Percentiles rank a stretch among this genome's conserved stretches.
phyloP scores from a whole-genome alignment of 768 basidiomycete species.

The Pleurotus ostreatus region DNA sequence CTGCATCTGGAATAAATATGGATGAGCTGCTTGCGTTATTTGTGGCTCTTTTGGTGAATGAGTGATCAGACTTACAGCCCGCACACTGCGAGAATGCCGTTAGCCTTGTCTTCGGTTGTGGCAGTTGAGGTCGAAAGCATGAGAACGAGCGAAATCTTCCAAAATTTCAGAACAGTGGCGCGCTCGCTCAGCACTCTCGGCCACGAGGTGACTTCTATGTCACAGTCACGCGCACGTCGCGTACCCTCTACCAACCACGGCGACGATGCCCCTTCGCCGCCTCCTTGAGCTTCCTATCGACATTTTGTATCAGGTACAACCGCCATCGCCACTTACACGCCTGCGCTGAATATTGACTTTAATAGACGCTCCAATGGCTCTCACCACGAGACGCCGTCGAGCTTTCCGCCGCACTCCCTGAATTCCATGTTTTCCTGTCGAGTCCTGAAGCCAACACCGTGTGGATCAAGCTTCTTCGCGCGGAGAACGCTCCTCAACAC shows the following conservation, averaged over 20 bases:
- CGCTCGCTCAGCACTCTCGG: too few species aligned
- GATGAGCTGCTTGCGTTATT: too few species aligned
- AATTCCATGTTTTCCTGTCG: background rate
- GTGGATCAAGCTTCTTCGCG: constrained; percentile 19
- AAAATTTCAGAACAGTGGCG: background rate
- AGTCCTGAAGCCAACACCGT: constrained; percentile 13
- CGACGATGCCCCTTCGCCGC: too few species aligned
- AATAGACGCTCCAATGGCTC: background rate
- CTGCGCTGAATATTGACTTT: background rate
- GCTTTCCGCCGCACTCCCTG: background rate
- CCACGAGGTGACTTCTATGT: too few species aligned
- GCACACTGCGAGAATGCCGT: too few species aligned
- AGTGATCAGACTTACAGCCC: too few species aligned
- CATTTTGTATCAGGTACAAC: background rate
- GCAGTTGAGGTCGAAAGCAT: too few species aligned
- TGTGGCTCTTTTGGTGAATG: too few species aligned
- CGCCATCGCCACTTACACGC: background rate
- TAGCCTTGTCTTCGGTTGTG: too few species aligned
- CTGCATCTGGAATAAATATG: constrained; percentile 50
- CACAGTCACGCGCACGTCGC: too few species aligned
- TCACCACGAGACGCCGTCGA: background rate
- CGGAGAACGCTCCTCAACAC: constrained; percentile 17
- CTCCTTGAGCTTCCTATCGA: background rate
- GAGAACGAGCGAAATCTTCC: too few species aligned
- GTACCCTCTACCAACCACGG: too few species aligned